Evolutionary conservation across 1,284 basidiomycete species (phyloP).

Genomic region (Vanrija sp.): DNA sequence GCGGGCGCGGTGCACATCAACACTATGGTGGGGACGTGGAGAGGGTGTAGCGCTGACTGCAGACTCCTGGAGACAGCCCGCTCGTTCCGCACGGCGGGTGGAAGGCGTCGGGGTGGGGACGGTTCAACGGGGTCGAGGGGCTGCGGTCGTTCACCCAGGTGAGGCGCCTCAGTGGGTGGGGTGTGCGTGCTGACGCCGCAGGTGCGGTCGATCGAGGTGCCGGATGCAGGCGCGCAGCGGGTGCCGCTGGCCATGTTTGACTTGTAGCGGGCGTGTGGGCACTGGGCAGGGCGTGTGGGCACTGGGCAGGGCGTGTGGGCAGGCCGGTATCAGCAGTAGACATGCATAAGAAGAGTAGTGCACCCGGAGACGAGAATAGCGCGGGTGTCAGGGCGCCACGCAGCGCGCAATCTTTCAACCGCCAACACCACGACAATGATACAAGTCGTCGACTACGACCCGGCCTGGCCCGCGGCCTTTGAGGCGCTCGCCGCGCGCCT

Average conservation of each 20-base stretch:
- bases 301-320: too few relatives aligned
- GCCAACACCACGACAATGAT: not conserved
- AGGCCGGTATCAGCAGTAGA: too few relatives aligned
- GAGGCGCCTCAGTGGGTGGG: not conserved
- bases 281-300: too few relatives aligned
- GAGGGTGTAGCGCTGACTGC: not conserved
- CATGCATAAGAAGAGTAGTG: too few relatives aligned
- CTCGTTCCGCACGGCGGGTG: slow-evolving; percentile 19
- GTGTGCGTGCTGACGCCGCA: not conserved
- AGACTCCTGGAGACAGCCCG: slow-evolving; percentile 12
- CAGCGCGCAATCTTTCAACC: too few relatives aligned
- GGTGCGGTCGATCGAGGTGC: slow-evolving; percentile 12
- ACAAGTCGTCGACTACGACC: slow-evolving; percentile 13
- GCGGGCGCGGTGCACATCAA: slow-evolving; percentile 26
- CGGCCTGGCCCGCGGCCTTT: slow-evolving; percentile 14
- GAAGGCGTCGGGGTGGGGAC: slow-evolving; percentile 27
- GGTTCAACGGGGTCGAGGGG: slow-evolving; percentile 32
- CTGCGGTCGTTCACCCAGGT: slow-evolving; percentile 18
- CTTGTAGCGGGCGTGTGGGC: too few relatives aligned
- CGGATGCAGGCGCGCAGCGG: not conserved
- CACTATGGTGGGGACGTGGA: slow-evolving; percentile 8
- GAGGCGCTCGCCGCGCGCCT: slow-evolving; percentile 7
- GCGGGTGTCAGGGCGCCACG: too few relatives aligned
- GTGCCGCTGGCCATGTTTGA: slow-evolving; percentile 16
- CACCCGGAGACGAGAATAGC: too few relatives aligned